Base-by-base conservation (phyloP, 495 filamentous ascomycete species). In the Aspergillus olivimuriae region DNA sequence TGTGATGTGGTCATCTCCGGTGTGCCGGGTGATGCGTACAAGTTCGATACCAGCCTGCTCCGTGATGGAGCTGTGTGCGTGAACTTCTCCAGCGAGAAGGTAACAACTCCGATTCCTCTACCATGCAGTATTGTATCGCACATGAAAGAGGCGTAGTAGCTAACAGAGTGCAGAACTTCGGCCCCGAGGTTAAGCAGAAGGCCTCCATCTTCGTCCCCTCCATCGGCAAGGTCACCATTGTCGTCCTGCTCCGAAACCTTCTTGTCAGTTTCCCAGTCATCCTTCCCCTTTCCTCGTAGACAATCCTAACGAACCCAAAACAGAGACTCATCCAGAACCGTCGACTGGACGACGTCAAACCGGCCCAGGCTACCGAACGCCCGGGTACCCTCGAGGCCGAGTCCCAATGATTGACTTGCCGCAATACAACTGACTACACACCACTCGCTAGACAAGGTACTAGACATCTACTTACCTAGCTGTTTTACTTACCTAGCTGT, bases 141-240 rank as follows among this genome's bases (percentile, higher is more conserved):
- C n/a, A n/a, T n/a, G n/a, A n/a, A n/a, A n/a, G n/a, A n/a, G n/a
- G n/a, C n/a, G n/a, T n/a, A n/a, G n/a, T n/a, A n/a, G n/a, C n/a
- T n/a, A n/a, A n/a, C n/a, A n/a, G n/a, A n/a, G 14, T 50, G 38
- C 31, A 84, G 75, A 98, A 98, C 68, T 98, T 98, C 63, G 82
- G 78, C 42, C 77, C 80, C 0, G 84, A 83, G 40, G 79, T 98
- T 34, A 95, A 92, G 67, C 84, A 94, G 56, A 90, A 86, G 68
- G 92, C 92, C 2, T 86, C 87, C n/a, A 90, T 98, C 54, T 98
- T 94, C 48, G 89, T 97, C 5, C 92, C 92, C 4, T 90, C 89
- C 2, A 94, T 94, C 55, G 92, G 92, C 41, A 98, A 96, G 69
- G 92, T 98, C 19, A 98, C 92, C 1, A 96, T 97, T 60, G 84